phyloP scores from a whole-genome alignment of 208 protist genomes.

The Acanthamoeba royreba region DNA sequence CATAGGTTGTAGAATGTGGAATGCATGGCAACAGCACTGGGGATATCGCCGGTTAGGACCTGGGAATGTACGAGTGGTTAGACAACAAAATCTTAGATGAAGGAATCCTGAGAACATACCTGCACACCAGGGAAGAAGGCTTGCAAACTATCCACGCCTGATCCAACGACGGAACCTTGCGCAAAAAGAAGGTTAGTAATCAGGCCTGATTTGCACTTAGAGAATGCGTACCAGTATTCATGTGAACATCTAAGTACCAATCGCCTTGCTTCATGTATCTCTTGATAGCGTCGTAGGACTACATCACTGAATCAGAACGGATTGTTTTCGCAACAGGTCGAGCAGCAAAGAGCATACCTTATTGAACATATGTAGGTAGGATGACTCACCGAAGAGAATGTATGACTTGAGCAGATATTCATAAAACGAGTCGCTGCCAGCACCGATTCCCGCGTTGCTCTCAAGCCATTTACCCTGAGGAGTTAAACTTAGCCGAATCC shows the following conservation, averaged over 20 bases:
- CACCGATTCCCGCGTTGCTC: conserved; percentile 66
- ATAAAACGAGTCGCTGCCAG: conserved; percentile 81
- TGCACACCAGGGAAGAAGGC: conserved; percentile 31
- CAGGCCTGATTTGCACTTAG: too few species aligned
- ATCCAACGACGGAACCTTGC: conserved; percentile 13
- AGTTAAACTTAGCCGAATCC: too few species aligned
- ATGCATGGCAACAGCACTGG: conserved; percentile 68
- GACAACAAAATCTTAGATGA: too few species aligned
- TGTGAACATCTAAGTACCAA: conserved; percentile 79
- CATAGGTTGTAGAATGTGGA: conserved; percentile 80
- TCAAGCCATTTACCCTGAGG: neutral
- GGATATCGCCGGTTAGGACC: conserved; percentile 76
- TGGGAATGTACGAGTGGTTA: too few species aligned
- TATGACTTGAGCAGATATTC: conserved; percentile 88
- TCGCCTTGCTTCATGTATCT: conserved; percentile 52
- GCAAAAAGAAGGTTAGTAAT: too few species aligned
- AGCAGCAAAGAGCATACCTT: too few species aligned
- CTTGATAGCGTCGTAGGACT: conserved; percentile 51
- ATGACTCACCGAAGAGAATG: conserved; percentile 75
- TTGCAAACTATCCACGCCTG: conserved; percentile 76
- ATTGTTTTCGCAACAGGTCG: neutral
- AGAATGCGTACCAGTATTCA: conserved; percentile 49
- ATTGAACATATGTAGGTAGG: conserved; percentile 67
- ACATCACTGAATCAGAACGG: too few species aligned
- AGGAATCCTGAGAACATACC: neutral